Evolutionary conservation across 2,329 filamentous ascomycete genomes (phyloP), one percentile per base, ranked within the genome.

Genomic region (Neurospora sp.): DNA sequence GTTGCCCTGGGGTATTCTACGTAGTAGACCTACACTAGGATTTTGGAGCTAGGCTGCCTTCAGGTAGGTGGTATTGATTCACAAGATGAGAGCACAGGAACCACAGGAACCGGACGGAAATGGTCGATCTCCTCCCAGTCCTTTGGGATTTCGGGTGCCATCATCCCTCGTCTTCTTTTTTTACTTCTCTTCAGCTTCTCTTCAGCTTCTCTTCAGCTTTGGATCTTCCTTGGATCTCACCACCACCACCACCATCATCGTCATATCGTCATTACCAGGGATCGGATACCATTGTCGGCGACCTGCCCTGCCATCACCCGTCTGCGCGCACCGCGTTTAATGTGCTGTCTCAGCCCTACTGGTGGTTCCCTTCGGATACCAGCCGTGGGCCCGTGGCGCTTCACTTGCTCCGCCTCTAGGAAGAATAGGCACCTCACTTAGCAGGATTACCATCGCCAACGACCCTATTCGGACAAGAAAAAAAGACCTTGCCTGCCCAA

Each of bases 81-180:
- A 62, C 52, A 62, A 28, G 52, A 62, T 62, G 52, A 62, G 52
- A 62, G 23, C 52, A 62, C 52, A 33, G 52, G 52, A 62, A 62
- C 52, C 52, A 28, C 52, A 62, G 52, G 52, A 68, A 62, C 58
- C 38, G 43, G 46, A 68, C 67, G 66, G 66, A 38, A 46, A 43
- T 70, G 43, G 69, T 19, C 69, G 52, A 70, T 70, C 69, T 9
- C 43, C n/a, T 68, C 69, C 69, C 67, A 66, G 69, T 33, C 23
- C 38, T 70, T 58, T 70, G 67, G 68, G n/a, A 62, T 62, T 62
- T 66, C 23, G 42, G n/a, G n/a, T 28, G 43, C 58, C 23, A 67
- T 39, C 42, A 52, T 39, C 46, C 46, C 13, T 62, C 52, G 15
- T 17, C 52, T 1, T 62, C 23, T 62, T 15, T 62, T 33, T 58